Percentiles rank a stretch among this genome's conserved stretches.
Conservation (phyloP, 352 stramenopile species). For the Stramenopiles sp. region DNA sequence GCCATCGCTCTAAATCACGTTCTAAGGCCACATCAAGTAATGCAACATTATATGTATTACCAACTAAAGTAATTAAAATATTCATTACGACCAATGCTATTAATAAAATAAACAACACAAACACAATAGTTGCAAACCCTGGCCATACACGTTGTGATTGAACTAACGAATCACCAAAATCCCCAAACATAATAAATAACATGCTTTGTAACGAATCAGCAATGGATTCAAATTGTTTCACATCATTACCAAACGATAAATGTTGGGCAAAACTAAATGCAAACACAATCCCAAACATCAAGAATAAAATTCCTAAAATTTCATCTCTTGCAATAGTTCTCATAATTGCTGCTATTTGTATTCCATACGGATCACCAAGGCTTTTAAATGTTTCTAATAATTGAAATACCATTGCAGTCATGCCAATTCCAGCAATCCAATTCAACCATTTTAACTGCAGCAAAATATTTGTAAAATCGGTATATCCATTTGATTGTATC, state of each 20-base stretch:
- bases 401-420: background rate
- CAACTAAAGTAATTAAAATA: background rate
- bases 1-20: background rate
- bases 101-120: background rate
- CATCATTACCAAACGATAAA: background rate
- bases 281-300: background rate
- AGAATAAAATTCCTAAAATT: background rate
- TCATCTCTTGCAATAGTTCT: background rate
- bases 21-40: background rate
- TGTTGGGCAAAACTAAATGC: background rate
- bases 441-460: background rate
- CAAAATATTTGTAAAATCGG: background rate
- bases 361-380: background rate
- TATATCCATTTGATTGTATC: background rate
- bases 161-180: background rate
- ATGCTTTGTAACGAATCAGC: background rate
- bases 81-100: background rate
- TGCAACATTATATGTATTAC: background rate
- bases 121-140: background rate
- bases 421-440: background rate
- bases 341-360: background rate
- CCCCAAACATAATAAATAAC: background rate
- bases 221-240: background rate
- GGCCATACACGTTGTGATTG: background rate
- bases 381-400: background rate